phyloP scores from a whole-genome alignment of 371 early-diverging fungal species.

The Mucor velutinosus region DNA sequence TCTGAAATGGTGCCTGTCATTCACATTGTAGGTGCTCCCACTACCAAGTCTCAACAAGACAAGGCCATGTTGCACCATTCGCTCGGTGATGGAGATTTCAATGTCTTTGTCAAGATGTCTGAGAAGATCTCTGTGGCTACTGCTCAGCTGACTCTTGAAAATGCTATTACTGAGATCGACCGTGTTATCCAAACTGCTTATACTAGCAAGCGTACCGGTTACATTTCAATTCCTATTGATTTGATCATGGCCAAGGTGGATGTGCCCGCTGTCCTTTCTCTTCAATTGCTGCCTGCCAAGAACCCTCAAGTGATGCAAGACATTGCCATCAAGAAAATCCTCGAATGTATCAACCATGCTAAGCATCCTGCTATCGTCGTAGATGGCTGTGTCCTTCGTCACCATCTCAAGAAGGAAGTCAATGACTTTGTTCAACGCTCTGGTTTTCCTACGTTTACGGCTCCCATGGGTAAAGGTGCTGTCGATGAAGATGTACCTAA shows the following conservation, averaged over 20 bases:
- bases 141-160: slow-evolving; percentile 28
- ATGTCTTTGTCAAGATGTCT: slow-evolving; percentile 42
- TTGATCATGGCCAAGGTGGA: slow-evolving; percentile 34
- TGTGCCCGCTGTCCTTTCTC: slow-evolving; percentile 9
- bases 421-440: slow-evolving; percentile 35
- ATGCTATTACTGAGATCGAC: slow-evolving; percentile 48
- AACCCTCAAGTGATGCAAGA: slow-evolving; percentile 32
- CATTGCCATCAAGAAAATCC: slow-evolving; percentile 26
- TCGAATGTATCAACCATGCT: slow-evolving; percentile 30
- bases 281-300: slow-evolving; percentile 8
- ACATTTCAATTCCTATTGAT: slow-evolving; percentile 55
- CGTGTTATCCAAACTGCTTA: slow-evolving; percentile 28
- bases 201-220: slow-evolving; percentile 37
- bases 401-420: slow-evolving; percentile 29
- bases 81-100: slow-evolving; percentile 57
- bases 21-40: slow-evolving; percentile 57
- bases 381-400: slow-evolving; percentile 50
- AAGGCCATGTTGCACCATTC: slow-evolving; percentile 57
- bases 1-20: slow-evolving; percentile 59
- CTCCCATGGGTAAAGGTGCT: slow-evolving; percentile 54
- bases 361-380: slow-evolving; percentile 44
- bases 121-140: slow-evolving; percentile 41
- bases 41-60: slow-evolving; percentile 33
- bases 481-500: slow-evolving; percentile 35
- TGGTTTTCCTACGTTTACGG: slow-evolving; percentile 40